Evolutionary conservation across 306 rosid species (phyloP).

Genomic region (Alnus glutinosa): DNA sequence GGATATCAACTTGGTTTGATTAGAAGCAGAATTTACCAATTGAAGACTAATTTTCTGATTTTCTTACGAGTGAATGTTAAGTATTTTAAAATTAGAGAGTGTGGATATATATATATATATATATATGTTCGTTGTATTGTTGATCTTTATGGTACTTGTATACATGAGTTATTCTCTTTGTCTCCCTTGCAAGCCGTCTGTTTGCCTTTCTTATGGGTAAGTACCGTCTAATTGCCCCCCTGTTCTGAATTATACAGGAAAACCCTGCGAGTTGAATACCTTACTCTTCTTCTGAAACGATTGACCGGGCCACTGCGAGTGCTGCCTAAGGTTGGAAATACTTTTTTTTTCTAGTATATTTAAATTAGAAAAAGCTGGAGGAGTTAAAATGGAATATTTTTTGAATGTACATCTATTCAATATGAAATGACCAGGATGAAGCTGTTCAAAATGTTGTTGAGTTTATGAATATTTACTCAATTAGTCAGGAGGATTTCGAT

Average conservation of each 20-base stretch:
- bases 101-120: neutral
- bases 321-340: conserved; percentile 71
- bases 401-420: conserved; percentile 15
- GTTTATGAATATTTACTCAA: conserved; percentile 83
- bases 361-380: conserved; percentile 15
- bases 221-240: conserved; percentile 14
- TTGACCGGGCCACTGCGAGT: conserved; percentile 67
- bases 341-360: conserved; percentile 8
- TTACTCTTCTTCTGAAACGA: conserved; percentile 62
- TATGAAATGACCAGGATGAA: conserved; percentile 65
- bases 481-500: conserved; percentile 82
- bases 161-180: neutral
- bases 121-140: neutral
- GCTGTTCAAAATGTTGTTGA: conserved; percentile 84
- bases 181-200: conserved; percentile 15
- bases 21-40: neutral
- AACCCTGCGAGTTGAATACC: conserved; percentile 75
- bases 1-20: neutral
- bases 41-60: neutral
- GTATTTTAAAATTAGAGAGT: neutral
- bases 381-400: conserved; percentile 20
- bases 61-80: neutral
- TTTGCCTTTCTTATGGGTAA: neutral
- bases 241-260: conserved; percentile 56
- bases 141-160: neutral